A percentile compares a stretch with the other conserved stretches of the same genome.
Evolutionary conservation across 257 asterid genomes (phyloP).

Genomic region (Forsythia viridissima): DNA sequence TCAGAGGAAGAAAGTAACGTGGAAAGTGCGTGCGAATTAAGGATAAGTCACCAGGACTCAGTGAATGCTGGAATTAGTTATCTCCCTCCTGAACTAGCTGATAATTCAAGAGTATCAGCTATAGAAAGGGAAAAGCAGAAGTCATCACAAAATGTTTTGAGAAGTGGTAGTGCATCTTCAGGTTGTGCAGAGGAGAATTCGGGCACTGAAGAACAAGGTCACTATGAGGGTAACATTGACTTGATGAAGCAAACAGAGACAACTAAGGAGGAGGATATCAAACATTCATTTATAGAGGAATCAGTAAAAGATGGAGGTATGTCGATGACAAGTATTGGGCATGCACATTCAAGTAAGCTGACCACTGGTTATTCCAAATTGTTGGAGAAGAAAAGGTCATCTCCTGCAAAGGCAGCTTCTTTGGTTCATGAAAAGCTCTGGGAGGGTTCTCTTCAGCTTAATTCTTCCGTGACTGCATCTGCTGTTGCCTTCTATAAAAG

Average conservation of each 20-base stretch:
- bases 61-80: slow-evolving; percentile 1
- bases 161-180: not conserved
- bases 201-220: slow-evolving; percentile 20
- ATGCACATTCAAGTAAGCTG: slow-evolving; percentile 4
- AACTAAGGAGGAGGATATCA: slow-evolving; percentile 22
- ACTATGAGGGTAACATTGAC: not conserved
- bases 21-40: slow-evolving; percentile 2
- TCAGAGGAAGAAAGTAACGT: slow-evolving; percentile 9
- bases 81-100: not conserved
- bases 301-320: slow-evolving; percentile 1
- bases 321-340: slow-evolving; percentile 1
- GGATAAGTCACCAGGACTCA: not conserved
- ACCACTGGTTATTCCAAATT: slow-evolving; percentile 12
- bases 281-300: not conserved
- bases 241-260: slow-evolving; percentile 9
- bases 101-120: not conserved
- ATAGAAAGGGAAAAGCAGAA: slow-evolving; percentile 1
- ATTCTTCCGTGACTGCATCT: slow-evolving; percentile 20
- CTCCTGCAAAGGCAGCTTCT: slow-evolving; percentile 12
- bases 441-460: slow-evolving; percentile 38
- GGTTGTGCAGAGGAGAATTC: not conserved
- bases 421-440: slow-evolving; percentile 33
- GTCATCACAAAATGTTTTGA: slow-evolving; percentile 7
- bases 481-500: slow-evolving; percentile 41
- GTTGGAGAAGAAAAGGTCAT: slow-evolving; percentile 9